Evolutionary conservation across 2,329 filamentous ascomycete species (phyloP), one percentile per base, ranked within the genome.

Genomic region (Xylariaceae sp.): DNA sequence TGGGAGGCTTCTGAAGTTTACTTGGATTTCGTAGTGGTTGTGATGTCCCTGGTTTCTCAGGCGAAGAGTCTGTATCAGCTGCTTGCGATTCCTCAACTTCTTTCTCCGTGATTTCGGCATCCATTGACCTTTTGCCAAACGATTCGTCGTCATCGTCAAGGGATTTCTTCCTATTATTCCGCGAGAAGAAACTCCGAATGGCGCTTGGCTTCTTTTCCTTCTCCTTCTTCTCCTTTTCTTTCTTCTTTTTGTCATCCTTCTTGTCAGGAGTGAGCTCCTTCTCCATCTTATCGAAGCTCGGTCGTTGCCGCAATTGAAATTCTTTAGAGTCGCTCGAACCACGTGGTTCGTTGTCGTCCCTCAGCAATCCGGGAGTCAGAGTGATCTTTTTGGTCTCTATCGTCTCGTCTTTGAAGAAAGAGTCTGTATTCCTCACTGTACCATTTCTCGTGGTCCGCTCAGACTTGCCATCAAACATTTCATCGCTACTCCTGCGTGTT

Each of bases 361-460:
- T 87, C 41, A 98, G 78, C 50, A 99, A 77, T 65, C 96, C 96
- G 1, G 95, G 95, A 2, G 95, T 99, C 44, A 99, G 83, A 0
- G 93, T 96, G 64, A 99, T 98, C 77, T 98, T 98, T 74, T 96
- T 92, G 2, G 95, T 97, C 74, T 98, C 95, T 40, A 91, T 89
- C 29, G 86, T 91, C 69, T 99, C 93, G 69, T 98, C 95, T 73
- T 92, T 96, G 80, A 97, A 97, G 79, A 98, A 97, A 1, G 93
- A 96, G 74, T 98, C 93, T 3, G 91, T 93, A 70, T 96, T 96
- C 61, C 93, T 85, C 44, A 96, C 83, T 20, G 90, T 93, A 42
- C 92, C 92, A 65, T 96, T 96, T 61, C 89, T 86, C 37, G 91
- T 92, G 70, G 88, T 85, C 70, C 81, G 81, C 54, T 79, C 77